Base-by-base conservation (phyloP, 805 yeast genomes). In the Cyberlindnera amylophila region DNA sequence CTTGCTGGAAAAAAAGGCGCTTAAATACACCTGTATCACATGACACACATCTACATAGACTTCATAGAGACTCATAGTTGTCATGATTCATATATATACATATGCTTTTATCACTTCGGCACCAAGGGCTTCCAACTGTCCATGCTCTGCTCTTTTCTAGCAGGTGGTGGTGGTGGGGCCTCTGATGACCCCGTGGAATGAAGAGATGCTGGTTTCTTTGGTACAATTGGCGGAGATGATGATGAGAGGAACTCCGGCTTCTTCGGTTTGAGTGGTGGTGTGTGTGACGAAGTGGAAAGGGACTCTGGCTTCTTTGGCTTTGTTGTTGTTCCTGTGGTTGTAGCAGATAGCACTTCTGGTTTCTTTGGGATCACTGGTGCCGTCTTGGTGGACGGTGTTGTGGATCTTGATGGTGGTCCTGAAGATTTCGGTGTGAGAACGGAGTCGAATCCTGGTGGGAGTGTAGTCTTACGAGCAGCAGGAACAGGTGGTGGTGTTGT, bases 401-500 rank as follows among this genome's bases (percentile, higher is more conserved):
- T 28, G 28, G 54, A 12, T 30, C 50, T 47, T 4, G 57, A 39
- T 31, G 54, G 56, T 12, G 52, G 42, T 2, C 55, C 46, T 14
- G 57, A 51, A 6, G 59, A 62, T 46, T 52, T 65, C 19, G 71
- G 71, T 4, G 62, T 60, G 34, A 68, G 44, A 7, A 67, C 48
- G 4, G 56, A 29, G 18, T 58, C 65, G 34, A 49, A 65, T 0
- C 71, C 71, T 7, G 71, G 72, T 23, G 71, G 71, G 5, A 65
- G 54, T 1, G 47, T 21, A 13, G 50, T 40, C 38, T 59, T 62
- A 34, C 66, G 54, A 16, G 67, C 55, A 7, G 57, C 55, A 10
- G 66, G 65, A 3, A 53, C 58, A 13, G 64, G 57, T 21, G 67
- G 66, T 6, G 61, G 59, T 12, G 60, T 52, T 5, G 42, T 15